Evolutionary conservation across 2,329 filamentous ascomycete genomes (phyloP).

Genomic region (Blastomyces silverae): DNA sequence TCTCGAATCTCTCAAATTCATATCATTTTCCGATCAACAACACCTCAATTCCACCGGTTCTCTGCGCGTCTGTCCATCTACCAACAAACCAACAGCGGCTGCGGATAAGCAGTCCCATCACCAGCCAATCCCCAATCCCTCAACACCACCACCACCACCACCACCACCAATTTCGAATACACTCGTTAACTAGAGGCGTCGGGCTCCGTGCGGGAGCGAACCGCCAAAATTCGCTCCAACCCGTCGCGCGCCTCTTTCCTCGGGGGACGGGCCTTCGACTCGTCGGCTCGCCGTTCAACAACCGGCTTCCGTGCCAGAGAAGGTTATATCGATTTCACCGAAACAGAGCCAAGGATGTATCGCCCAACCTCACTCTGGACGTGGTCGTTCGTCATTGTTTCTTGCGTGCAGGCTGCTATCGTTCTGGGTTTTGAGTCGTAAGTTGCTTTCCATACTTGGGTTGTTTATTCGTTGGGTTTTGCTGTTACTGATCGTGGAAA

Average conservation of each 20-base stretch:
- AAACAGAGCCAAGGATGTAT: constrained; percentile 53
- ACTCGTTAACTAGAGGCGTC: not conserved
- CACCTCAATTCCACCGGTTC: not conserved
- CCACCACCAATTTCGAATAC: not conserved
- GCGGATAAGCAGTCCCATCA: not conserved
- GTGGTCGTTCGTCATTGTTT: constrained; percentile 70
- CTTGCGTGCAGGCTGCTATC: constrained; percentile 68
- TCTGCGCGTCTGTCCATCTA: not conserved
- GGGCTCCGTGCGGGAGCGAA: constrained; percentile 37
- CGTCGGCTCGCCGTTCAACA: constrained; percentile 44
- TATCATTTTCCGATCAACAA: not conserved
- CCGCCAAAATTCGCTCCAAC: constrained; percentile 51
- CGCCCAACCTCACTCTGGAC: constrained; percentile 81
- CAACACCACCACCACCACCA: not conserved
- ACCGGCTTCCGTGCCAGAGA: constrained; percentile 49
- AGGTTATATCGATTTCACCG: constrained; percentile 40
- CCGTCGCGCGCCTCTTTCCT: constrained; percentile 54
- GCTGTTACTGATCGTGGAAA: not conserved
- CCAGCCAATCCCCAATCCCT: not conserved
- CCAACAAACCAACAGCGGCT: not conserved
- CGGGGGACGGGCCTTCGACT: constrained; percentile 50
- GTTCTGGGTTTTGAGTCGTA: constrained; percentile 83
- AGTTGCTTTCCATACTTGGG: constrained; percentile 32
- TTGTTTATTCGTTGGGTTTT: too few species aligned
- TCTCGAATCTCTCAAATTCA: not conserved